Conservation (phyloP, 257 asterid genomes). For the Cordia subcordata region DNA sequence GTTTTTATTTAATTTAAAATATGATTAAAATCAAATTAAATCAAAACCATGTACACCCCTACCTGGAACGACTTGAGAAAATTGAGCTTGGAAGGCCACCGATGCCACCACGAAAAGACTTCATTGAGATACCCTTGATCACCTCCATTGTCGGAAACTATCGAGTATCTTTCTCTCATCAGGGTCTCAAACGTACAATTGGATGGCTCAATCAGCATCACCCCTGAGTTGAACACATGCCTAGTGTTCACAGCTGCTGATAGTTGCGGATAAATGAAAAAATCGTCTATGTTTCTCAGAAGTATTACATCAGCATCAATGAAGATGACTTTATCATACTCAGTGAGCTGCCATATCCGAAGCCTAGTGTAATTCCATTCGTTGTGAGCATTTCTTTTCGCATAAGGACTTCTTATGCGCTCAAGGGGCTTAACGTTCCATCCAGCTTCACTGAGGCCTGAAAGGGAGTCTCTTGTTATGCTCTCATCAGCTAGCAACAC, state of each 20-base stretch:
- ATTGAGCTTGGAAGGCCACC: constrained; percentile 50
- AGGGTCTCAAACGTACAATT: constrained; percentile 51
- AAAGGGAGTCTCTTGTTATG: constrained; percentile 19
- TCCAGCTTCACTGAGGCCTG: constrained; percentile 28
- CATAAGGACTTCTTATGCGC: constrained; percentile 35
- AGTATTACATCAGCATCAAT: constrained; percentile 65
- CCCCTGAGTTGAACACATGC: constrained; percentile 72
- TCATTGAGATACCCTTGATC: constrained; percentile 86
- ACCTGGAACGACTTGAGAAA: constrained; percentile 37
- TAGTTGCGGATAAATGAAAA: constrained; percentile 62
- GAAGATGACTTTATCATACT: constrained; percentile 58
- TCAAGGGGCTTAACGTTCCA: constrained; percentile 32
- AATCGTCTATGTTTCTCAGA: constrained; percentile 43
- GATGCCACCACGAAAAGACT: constrained; percentile 80
- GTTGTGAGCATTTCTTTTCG: constrained; percentile 43
- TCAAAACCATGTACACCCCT: no score
- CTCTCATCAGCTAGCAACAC: constrained; percentile 31
- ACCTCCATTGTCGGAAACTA: constrained; percentile 75
- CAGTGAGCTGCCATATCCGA: constrained; percentile 66
- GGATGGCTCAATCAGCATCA: constrained; percentile 83
- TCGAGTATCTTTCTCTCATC: constrained; percentile 37
- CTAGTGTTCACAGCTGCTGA: constrained; percentile 60
- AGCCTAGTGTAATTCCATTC: constrained; percentile 92
- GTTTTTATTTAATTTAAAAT: no score
- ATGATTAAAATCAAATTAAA: no score